These are phyloP conservation scores for Phialemoniopsis sp. DNA, from an alignment of 2,329 filamentous ascomycete species.

Conservation along the genomic window DNA sequence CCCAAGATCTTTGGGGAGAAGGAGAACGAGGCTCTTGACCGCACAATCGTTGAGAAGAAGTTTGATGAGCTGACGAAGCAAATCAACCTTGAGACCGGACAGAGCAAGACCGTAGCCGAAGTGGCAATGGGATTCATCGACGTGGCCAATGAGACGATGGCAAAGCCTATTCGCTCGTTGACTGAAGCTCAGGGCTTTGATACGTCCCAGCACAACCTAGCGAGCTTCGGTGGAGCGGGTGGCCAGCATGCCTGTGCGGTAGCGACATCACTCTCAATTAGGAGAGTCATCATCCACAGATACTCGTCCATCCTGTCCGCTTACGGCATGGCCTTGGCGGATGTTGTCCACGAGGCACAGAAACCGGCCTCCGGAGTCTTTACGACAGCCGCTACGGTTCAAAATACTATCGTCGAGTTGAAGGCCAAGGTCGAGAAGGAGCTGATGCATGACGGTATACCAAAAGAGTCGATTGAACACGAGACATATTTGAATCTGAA, in stretches of 20 bases:
- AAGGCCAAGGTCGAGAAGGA: too few species aligned
- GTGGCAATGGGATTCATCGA: constrained; percentile 68
- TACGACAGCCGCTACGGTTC: too few species aligned
- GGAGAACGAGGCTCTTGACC: constrained; percentile 75
- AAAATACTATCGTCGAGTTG: too few species aligned
- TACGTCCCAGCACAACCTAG: constrained; percentile 63
- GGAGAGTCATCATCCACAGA: constrained; percentile 64
- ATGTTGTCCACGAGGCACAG: constrained; percentile 26
- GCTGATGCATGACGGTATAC: constrained; percentile 51
- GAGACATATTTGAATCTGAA: constrained; percentile 94
- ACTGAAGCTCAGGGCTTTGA: constrained; percentile 71
- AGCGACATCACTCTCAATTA: constrained; percentile 63
- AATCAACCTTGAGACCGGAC: constrained; percentile 75
- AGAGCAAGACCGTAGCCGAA: constrained; percentile 60
- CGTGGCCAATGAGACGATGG: constrained; percentile 69
- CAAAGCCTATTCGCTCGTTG: constrained; percentile 64
- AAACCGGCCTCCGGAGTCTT: constrained; percentile 16
- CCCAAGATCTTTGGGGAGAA: constrained; percentile 91
- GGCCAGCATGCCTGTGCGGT: constrained; percentile 69
- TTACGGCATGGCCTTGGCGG: constrained; percentile 31
- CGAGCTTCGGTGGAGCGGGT: constrained; percentile 69
- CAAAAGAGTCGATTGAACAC: constrained; percentile 68
- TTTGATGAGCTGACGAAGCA: constrained; percentile 72
- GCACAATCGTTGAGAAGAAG: constrained; percentile 67
- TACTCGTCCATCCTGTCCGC: constrained; percentile 58